phyloP scores from a whole-genome alignment of 179 eudicot genomes.

The Patellifolia procumbens region DNA sequence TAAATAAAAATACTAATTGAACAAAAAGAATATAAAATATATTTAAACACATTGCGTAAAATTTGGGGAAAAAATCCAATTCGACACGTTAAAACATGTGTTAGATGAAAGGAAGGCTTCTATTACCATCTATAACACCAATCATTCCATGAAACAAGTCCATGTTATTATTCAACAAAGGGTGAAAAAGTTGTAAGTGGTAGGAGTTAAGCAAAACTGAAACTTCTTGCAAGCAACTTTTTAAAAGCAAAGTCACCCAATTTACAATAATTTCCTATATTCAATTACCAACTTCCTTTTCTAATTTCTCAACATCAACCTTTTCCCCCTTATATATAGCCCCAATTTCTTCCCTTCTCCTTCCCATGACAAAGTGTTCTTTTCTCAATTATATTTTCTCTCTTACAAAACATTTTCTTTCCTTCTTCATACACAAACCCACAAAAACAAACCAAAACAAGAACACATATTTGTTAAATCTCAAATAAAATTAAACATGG shows the following conservation, averaged over 20 bases:
- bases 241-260: neutral
- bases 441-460: neutral
- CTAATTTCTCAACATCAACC: neutral
- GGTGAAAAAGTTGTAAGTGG: neutral
- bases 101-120: no score
- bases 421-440: neutral
- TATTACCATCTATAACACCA: no score
- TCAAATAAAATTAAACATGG: slow-evolving; percentile 20
- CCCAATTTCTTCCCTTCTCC: neutral
- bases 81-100: no score
- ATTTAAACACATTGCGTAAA: no score
- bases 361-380: slow-evolving; percentile 13
- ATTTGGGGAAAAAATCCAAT: no score
- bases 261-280: neutral
- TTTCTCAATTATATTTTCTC: no score
- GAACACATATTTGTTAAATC: neutral
- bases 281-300: neutral
- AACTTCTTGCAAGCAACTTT: neutral
- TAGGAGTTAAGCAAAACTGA: slow-evolving; percentile 5
- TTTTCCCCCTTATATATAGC: neutral
- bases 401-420: no score
- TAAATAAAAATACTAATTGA: no score
- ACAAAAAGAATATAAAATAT: no score
- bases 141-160: neutral
- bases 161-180: neutral